Conservation (phyloP, 1,139 yeast species). For the Debaryomycetaceae sp. region DNA sequence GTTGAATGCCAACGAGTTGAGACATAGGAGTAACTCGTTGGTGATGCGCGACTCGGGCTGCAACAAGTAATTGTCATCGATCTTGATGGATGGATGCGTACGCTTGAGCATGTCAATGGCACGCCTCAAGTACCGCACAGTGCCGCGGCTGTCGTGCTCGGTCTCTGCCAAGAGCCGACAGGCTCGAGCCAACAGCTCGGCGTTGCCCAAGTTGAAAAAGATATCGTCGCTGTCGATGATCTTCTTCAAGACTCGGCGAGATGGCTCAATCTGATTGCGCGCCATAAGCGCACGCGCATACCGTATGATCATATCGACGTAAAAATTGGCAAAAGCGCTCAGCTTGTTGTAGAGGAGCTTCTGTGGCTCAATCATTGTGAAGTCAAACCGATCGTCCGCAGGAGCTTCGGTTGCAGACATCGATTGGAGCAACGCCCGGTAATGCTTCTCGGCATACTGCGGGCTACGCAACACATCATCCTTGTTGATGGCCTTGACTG, state of each 20-base stretch:
- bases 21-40: slow-evolving; percentile 33
- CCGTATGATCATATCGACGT: slow-evolving; percentile 40
- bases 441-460: slow-evolving; percentile 42
- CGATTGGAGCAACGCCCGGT: slow-evolving; percentile 28
- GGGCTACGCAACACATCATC: slow-evolving; percentile 44
- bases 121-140: slow-evolving; percentile 32
- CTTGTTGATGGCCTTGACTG: slow-evolving; percentile 43
- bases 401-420: slow-evolving; percentile 20
- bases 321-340: slow-evolving; percentile 36
- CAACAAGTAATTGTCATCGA: slow-evolving; percentile 25
- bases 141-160: slow-evolving; percentile 12
- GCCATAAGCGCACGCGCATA: slow-evolving; percentile 41
- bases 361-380: slow-evolving; percentile 31
- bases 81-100: slow-evolving; percentile 24
- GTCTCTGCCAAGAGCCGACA: slow-evolving; percentile 35
- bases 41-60: slow-evolving; percentile 28
- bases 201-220: slow-evolving; percentile 40
- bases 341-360: slow-evolving; percentile 30
- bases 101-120: slow-evolving; percentile 36
- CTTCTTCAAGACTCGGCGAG: slow-evolving; percentile 25
- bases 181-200: slow-evolving; percentile 41
- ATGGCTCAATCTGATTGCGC: slow-evolving; percentile 33
- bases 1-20: slow-evolving; percentile 33
- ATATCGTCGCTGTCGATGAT: slow-evolving; percentile 36
- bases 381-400: slow-evolving; percentile 21